Percentiles rank a stretch among this genome's conserved stretches.
Conservation (phyloP, 805 yeast genomes). For the Pichia thaimueangensis region DNA sequence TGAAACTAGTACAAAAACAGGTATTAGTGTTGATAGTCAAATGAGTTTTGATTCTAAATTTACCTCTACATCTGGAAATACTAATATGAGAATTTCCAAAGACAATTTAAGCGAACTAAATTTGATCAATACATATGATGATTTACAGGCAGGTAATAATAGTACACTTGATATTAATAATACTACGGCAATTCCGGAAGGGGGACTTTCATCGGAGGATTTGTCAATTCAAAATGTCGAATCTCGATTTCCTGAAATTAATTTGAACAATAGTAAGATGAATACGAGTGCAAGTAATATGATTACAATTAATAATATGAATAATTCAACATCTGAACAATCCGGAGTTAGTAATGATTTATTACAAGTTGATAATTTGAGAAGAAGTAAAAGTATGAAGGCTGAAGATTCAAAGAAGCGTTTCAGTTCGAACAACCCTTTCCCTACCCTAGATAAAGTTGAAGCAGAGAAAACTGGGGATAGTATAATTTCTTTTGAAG, state of each 20-base stretch:
- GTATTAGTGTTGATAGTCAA: not conserved
- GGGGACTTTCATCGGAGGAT: not conserved
- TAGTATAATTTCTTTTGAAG: constrained; percentile 10
- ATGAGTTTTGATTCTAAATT: not conserved
- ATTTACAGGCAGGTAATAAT: constrained; percentile 1
- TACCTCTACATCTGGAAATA: too few species aligned
- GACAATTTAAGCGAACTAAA: not conserved
- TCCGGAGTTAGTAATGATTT: not conserved
- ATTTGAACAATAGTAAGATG: not conserved
- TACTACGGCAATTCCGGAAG: not conserved
- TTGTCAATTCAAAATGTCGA: constrained; percentile 32
- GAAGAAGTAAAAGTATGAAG: not conserved
- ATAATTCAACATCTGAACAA: not conserved
- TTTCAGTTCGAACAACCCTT: constrained; percentile 24
- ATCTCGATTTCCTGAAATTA: constrained; percentile 37
- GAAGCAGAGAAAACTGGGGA: constrained; percentile 3
- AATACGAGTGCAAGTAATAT: too few species aligned
- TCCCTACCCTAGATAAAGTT: constrained; percentile 14
- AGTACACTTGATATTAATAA: not conserved
- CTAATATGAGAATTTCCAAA: not conserved
- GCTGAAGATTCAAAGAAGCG: constrained; percentile 8
- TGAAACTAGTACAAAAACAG: not conserved
- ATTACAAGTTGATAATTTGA: not conserved
- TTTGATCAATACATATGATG: not conserved
- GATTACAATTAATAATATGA: not conserved